Evolutionary conservation across 2,329 filamentous ascomycete genomes (phyloP).

Genomic region (Pseudogymnoascus pannorum): DNA sequence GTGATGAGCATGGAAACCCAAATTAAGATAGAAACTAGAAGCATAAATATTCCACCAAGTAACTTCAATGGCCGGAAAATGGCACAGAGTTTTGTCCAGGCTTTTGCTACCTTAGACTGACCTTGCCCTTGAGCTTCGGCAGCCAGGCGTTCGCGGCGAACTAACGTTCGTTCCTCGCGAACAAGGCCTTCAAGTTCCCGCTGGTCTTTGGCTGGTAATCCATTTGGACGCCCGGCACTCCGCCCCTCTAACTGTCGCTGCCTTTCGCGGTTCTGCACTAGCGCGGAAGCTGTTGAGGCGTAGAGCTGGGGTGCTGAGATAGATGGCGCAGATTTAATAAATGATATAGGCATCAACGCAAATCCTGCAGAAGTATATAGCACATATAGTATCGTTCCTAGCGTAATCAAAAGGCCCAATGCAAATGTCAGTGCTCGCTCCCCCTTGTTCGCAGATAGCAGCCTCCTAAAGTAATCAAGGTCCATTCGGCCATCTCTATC

Average conservation of each 20-base stretch:
- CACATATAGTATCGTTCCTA: slow-evolving; percentile 80
- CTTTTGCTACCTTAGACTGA: slow-evolving; percentile 62
- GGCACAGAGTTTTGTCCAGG: slow-evolving; percentile 74
- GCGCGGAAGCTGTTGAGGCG: slow-evolving; percentile 68
- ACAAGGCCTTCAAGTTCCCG: slow-evolving; percentile 81
- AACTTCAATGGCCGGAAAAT: slow-evolving; percentile 85
- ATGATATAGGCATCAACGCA: slow-evolving; percentile 77
- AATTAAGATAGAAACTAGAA: slow-evolving; percentile 66
- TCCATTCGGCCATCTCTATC: slow-evolving; percentile 42
- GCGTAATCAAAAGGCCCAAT: slow-evolving; percentile 76
- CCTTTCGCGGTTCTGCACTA: slow-evolving; percentile 83
- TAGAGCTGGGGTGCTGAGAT: slow-evolving; percentile 75
- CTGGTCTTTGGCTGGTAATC: slow-evolving; percentile 75
- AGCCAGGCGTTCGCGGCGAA: slow-evolving; percentile 80
- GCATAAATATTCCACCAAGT: slow-evolving; percentile 70
- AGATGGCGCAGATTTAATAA: slow-evolving; percentile 86
- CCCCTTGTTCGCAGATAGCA: slow-evolving; percentile 79
- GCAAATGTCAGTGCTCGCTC: slow-evolving; percentile 89
- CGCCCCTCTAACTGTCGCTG: slow-evolving; percentile 87
- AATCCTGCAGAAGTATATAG: slow-evolving; percentile 85
- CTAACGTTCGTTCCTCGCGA: slow-evolving; percentile 85
- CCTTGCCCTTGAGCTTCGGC: slow-evolving; percentile 74
- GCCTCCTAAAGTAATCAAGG: slow-evolving; percentile 82
- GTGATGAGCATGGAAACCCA: slow-evolving; percentile 94
- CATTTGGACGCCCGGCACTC: slow-evolving; percentile 65